Evolutionary conservation across 257 asterid species (phyloP), one percentile per base, ranked within the genome.

Genomic region (Solanum chmielewskii): DNA sequence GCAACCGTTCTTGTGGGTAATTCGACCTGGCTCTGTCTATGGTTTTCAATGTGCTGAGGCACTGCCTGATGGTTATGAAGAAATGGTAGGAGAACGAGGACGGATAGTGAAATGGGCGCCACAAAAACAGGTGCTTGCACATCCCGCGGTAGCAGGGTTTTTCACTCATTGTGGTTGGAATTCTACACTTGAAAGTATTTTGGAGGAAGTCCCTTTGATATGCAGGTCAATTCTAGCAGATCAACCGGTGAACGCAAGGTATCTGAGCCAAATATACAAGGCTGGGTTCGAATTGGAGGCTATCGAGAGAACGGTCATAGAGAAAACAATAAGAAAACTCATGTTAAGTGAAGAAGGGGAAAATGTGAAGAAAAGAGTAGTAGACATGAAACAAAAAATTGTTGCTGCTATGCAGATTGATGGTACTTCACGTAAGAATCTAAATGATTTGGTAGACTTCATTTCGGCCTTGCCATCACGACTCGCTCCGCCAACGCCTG

Each of bases 131-230:
- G 90, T 93, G 1, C 44, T 91, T 21, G 89, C 91, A 8, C 93
- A 93, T 85, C 81, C 90, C 0, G 89, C 93, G 0, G 89, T 91
- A 4, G 95, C 91, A 15, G 92, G 92, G 0, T 92, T 92, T 85
- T 84, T 90, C 60, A 90, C 87, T 3, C 95, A 93, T 18, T 90
- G 92, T 41, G 92, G 94, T 0, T 93, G 94, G 95, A 93, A 91
- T 59, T 93, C 95, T 76, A 92, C 91, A 3, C 74, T 91, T 27
- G 90, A 90, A 83, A 88, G 94, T 47, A 73, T 90, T 1, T 92
- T 84, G 4, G 94, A 88, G 29, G 93, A 91, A 1, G 90, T 92
- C 41, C 93, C 94, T 20, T 80, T 92, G 94, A 89, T 92, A 2
- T 92, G 94, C 16, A 88, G 90, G 42, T 89, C 92, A 2, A 87